Evolutionary conservation across 2,329 filamentous ascomycete genomes (phyloP), one percentile per base, ranked within the genome.

Genomic region (Corynespora cassiicola): DNA sequence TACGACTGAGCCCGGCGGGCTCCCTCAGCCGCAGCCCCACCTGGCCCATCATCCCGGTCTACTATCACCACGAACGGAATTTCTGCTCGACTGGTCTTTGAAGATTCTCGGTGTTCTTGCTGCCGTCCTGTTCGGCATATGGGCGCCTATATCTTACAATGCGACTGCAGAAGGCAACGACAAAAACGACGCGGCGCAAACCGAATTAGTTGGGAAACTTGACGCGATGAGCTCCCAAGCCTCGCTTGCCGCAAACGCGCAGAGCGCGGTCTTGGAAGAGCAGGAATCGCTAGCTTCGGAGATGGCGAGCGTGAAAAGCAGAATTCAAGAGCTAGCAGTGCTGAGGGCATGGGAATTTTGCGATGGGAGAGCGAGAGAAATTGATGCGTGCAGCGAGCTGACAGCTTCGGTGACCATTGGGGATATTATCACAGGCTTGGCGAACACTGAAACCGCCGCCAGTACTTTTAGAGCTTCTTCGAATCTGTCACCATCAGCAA

Each of bases 121-220:
- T 10, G 45, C 45, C 6, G 26, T 44, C n/a, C 14, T 38, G 4
- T 47, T 47, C 27, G 45, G 40, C 19, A 38, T 47, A 7, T 47
- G 45, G 40, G 45, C 45, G 5, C 40, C 45, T 5, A 35, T 44
- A 9, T 44, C 45, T 3, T 47, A 41, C 22, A 31, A 31, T 9
- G 29, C 31, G 24, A 11, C 20, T 39, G 8, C 36, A 30, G 5
- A 36, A 21, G 43, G 29, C 3, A 38, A 39, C 21, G 25, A 22
- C n/a, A 43, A 21, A 18, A 39, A 42, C 17, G 39, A 43, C 31
- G 39, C 12, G 1, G 33, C 37, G 10, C 29, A 38, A n/a, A n/a
- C n/a, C n/a, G n/a, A n/a, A n/a, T n/a, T n/a, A n/a, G n/a, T n/a
- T n/a, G n/a, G n/a, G n/a, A n/a, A n/a, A n/a, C n/a, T n/a, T n/a